A percentile compares a stretch with the other conserved stretches of the same genome.
Conservation (phyloP, 345 rosid genomes). For the Hypericum androsaemum region DNA sequence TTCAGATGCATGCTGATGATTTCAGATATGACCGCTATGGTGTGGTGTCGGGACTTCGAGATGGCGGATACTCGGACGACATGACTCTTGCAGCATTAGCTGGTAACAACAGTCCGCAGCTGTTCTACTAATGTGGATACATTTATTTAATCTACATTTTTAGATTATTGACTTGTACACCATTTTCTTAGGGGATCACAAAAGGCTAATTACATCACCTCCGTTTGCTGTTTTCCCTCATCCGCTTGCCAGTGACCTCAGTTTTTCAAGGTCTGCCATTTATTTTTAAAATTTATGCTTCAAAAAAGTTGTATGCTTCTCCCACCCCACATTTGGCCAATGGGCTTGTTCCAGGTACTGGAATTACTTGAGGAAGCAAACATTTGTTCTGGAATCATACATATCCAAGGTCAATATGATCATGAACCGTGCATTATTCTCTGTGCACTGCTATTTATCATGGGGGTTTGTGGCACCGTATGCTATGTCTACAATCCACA, state of each 20-base stretch:
- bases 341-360: constrained; percentile 54
- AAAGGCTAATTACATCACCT: constrained; percentile 92
- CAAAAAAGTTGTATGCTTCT: background rate
- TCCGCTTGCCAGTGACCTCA: constrained; percentile 89
- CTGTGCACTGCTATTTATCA: constrained; percentile 79
- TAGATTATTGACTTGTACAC: constrained; percentile 2
- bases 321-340: constrained; percentile 10
- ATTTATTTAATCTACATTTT: background rate
- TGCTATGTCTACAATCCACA: constrained; percentile 66
- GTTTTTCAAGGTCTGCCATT: constrained; percentile 68
- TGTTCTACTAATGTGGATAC: no score
- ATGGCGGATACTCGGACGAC: constrained; percentile 99
- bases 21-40: constrained; percentile 82
- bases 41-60: constrained; percentile 81
- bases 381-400: constrained; percentile 96
- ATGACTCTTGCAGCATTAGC: constrained; percentile 98
- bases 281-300: constrained; percentile 6
- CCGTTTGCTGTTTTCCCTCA: constrained; percentile 99
- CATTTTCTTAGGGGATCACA: constrained; percentile 64
- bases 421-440: constrained; percentile 88
- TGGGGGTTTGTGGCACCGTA: constrained; percentile 95
- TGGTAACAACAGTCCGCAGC: no score
- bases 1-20: constrained; percentile 99
- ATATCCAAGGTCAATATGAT: constrained; percentile 69
- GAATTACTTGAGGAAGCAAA: constrained; percentile 98